Evolutionary conservation across 2,329 filamentous ascomycete genomes (phyloP), one percentile per base, ranked within the genome.

Genomic region (Fusarium camptoceras): DNA sequence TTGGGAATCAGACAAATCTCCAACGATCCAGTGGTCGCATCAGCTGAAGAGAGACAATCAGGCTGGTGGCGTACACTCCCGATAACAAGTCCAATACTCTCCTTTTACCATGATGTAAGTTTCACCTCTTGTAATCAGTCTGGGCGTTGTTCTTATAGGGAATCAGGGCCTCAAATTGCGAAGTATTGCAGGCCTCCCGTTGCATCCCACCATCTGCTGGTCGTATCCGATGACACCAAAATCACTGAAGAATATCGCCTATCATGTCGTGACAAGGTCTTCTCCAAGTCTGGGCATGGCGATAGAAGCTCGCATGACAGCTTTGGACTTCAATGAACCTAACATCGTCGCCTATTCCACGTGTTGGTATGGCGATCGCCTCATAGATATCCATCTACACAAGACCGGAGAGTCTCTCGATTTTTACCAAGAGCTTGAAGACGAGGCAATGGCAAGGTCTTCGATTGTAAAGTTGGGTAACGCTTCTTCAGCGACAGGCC

Each of bases 1-100:
- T 18, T 71, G 14, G 68, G 68, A 9, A 65, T 70, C 25, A 58
- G 53, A 10, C 34, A 64, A 18, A 53, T 70, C 24, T 30, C 49
- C 14, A 51, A 64, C 6, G 28, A 47, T 20, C 22, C 42, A 7
- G 20, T 18, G 30, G 34, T 15, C 16, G 10, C 22, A 9, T 27
- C 27, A 3, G 12, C 11, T n/a, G 20, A 59, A 20, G 6, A 25
- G 22, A 25, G 54, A 9, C 9, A n/a, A 3, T 16, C 28, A 18
- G 39, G 22, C 50, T 68, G 68, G 64, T 71, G 68, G 68, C 59
- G 55, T 46, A 71, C 68, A 5, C 39, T 71, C 22, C 55, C 47
- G 1, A 37, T 61, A 24, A 25, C 15, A 10, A 42, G 20, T 8
- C 25, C 25, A 14, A 6, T 9, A 6, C 34, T 71, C 12, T 24